Evolutionary conservation across 2,329 filamentous ascomycete genomes (phyloP).

Genomic region (Colletotrichum chrysophilum): DNA sequence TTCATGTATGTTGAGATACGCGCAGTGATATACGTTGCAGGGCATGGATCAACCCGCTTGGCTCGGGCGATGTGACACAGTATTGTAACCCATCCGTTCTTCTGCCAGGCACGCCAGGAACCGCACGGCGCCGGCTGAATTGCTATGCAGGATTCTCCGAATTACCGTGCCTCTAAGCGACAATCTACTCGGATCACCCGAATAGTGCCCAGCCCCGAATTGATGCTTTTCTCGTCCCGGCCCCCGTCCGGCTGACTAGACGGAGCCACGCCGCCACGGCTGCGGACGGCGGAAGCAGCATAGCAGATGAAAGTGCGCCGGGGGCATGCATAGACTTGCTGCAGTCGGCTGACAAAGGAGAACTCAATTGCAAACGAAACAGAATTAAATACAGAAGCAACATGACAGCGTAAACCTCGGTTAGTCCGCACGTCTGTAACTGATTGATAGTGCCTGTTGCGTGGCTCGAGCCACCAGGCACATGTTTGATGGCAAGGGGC

Average conservation of each 20-base stretch:
- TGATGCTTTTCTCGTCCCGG: not conserved
- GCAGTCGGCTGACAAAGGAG: not conserved
- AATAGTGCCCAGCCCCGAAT: not conserved
- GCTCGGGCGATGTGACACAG: slow-evolving; percentile 8
- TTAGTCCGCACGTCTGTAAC: not conserved
- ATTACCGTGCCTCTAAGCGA: not conserved
- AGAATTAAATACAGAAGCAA: not conserved
- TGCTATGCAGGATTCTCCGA: not conserved
- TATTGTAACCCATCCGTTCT: slow-evolving; percentile 7
- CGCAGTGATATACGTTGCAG: not conserved
- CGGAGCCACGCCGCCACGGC: not conserved
- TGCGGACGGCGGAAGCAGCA: not conserved
- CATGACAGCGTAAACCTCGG: not conserved
- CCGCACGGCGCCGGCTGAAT: not conserved
- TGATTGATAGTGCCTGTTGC: not conserved
- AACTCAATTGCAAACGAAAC: not conserved
- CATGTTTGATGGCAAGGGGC: not conserved
- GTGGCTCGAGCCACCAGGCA: not conserved
- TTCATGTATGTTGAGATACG: slow-evolving; percentile 7
- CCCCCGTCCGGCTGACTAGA: not conserved
- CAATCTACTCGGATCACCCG: slow-evolving; percentile 5
- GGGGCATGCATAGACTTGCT: not conserved
- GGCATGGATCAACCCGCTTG: slow-evolving; percentile 3
- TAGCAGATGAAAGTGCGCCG: not conserved
- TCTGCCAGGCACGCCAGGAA: not conserved